These are phyloP conservation scores for Colletotrichum sp. DNA, from an alignment of 2,329 filamentous ascomycete species.

Conservation along the genomic window DNA sequence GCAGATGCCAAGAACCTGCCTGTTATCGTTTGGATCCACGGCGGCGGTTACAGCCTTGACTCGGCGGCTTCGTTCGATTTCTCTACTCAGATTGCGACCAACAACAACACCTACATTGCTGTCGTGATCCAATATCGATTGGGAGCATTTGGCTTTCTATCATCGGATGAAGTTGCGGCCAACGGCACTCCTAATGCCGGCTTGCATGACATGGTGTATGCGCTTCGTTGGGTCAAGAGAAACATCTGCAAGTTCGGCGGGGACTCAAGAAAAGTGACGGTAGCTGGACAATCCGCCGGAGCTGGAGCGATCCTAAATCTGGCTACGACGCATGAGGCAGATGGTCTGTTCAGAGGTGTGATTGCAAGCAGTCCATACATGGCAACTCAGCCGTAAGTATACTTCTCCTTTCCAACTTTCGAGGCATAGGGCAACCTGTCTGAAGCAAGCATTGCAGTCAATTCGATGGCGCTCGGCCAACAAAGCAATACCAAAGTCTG, in stretches of 20 bases:
- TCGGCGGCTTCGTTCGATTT: not conserved
- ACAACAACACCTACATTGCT: not conserved
- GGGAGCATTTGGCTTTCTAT: constrained; percentile 17
- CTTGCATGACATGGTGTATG: constrained; percentile 13
- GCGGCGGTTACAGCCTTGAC: constrained; percentile 19
- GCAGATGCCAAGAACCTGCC: constrained; percentile 12
- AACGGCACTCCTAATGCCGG: constrained; percentile 21
- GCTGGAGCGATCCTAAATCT: not conserved
- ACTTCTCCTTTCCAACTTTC: too few species aligned
- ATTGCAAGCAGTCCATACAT: constrained; percentile 13
- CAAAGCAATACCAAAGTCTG: not conserved
- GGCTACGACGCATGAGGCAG: not conserved
- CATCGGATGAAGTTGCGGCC: constrained; percentile 10
- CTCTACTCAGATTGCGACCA: not conserved
- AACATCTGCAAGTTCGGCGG: constrained; percentile 23
- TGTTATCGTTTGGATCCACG: constrained; percentile 22
- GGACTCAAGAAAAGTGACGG: not conserved
- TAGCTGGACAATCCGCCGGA: constrained; percentile 1
- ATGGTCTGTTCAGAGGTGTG: not conserved
- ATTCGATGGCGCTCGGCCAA: not conserved
- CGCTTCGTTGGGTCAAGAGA: constrained; percentile 20
- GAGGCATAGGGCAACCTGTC: not conserved
- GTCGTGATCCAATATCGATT: constrained; percentile 16
- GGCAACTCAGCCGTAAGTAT: not conserved
- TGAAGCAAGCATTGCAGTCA: not conserved